Base-by-base conservation (phyloP, 75 land plant species). In the Cupressus sempervirens region DNA sequence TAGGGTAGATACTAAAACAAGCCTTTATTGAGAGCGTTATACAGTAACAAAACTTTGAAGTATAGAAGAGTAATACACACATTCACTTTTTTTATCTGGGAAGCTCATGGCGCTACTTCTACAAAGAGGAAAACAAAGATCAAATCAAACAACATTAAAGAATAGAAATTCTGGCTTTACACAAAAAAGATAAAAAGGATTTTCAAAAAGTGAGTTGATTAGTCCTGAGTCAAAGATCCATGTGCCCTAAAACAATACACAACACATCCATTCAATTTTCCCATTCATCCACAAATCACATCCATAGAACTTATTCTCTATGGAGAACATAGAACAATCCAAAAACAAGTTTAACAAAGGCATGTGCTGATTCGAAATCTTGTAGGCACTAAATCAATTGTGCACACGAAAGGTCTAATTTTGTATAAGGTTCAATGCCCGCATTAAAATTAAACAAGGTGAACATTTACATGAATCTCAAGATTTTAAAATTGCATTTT, bases 31-130 rank as follows among this genome's bases (percentile, higher is more conserved):
- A 12, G 15, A 50, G 0, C 53, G 15, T 12, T 13, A 50, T 14
- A 50, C 53, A 50, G 53, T 50, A 50, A 50, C 1, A 13, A 2
- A 50, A 50, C 12, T 62, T 20, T 23, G 6, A 23, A 62, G 8
- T 23, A 29, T 8, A 26, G 26, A 7, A 23, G n/a, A 8, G 29
- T 62, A 23, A 62, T 7, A 23, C 36, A 85, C 89, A 87, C 74
- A 73, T 75, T 82, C 52, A 1, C 86, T 73, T 83, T 88, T 84
- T 81, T 83, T 23, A 74, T 29, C 90, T 88, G 23, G 88, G 85
- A 12, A 88, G 72, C 48, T 88, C 90, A 65, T 88, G 90, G 26
- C 88, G 52, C 43, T 84, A 65, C 65, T 41, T 82, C 83, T 82
- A 65, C 32, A 32, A 50, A 9, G 50, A 26, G 15, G 13, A 50